A percentile compares a stretch with the other conserved stretches of the same genome.
Evolutionary conservation across 306 rosid genomes (phyloP).

Genomic region (Vachellia pachyceras): DNA sequence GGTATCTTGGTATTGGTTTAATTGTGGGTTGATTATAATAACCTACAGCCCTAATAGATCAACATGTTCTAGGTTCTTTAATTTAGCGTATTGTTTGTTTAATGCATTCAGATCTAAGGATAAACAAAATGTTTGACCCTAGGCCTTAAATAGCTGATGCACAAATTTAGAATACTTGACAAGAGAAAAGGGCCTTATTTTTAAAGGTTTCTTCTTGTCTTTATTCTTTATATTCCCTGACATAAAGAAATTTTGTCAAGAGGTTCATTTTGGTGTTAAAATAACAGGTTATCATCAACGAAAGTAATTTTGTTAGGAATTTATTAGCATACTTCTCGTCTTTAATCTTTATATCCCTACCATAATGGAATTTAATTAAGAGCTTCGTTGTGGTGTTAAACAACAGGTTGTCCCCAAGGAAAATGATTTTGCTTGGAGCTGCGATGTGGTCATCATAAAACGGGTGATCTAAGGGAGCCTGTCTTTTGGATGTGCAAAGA

Average conservation of each 20-base stretch:
- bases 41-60: neutral
- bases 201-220: neutral
- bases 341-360: too few relatives aligned
- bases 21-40: neutral
- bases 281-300: neutral
- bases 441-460: neutral
- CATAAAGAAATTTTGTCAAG: too few relatives aligned
- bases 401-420: neutral
- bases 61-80: neutral
- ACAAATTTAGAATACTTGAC: neutral
- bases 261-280: neutral
- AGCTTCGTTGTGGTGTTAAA: neutral
- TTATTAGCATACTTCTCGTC: neutral
- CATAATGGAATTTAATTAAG: neutral
- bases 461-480: neutral
- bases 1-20: neutral
- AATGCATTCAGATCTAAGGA: neutral
- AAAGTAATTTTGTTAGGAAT: neutral
- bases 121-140: neutral
- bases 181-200: neutral
- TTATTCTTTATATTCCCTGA: neutral
- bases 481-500: neutral
- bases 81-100: neutral
- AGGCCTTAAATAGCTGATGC: neutral
- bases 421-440: neutral